Evolutionary conservation across 371 early-diverging fungal species (phyloP).

Genomic region (Mucor mucedo): DNA sequence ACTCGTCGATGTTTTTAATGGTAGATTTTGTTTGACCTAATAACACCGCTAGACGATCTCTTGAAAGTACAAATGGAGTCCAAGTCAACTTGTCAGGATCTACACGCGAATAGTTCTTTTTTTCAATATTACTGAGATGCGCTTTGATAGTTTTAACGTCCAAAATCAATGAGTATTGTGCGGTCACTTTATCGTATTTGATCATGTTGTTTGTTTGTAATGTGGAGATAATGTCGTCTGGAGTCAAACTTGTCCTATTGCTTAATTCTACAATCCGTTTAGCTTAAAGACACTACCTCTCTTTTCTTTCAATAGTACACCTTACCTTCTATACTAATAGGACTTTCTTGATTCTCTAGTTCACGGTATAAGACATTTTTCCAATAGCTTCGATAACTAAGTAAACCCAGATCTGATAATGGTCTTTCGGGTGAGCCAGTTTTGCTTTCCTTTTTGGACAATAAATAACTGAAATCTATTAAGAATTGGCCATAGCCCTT

Average conservation of each 20-base stretch:
- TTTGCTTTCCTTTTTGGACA: slow-evolving; percentile 87
- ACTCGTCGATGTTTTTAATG: slow-evolving; percentile 30
- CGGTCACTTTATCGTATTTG: slow-evolving; percentile 11
- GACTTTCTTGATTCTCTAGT: slow-evolving; percentile 35
- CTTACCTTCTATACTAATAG: slow-evolving; percentile 54
- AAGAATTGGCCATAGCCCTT: slow-evolving; percentile 98
- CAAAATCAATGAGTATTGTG: slow-evolving; percentile 34
- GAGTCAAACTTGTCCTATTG: slow-evolving; percentile 65
- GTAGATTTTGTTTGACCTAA: slow-evolving; percentile 29
- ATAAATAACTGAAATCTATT: slow-evolving; percentile 97
- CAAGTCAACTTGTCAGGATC: slow-evolving; percentile 63
- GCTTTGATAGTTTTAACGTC: slow-evolving; percentile 42
- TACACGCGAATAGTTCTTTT: slow-evolving; percentile 53
- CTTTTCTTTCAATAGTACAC: not conserved
- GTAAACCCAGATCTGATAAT: slow-evolving; percentile 95
- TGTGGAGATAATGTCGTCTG: slow-evolving; percentile 77
- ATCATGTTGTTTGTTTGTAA: slow-evolving; percentile 65
- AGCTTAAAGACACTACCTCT: not conserved
- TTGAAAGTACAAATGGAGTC: slow-evolving; percentile 66
- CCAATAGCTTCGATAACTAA: slow-evolving; percentile 94
- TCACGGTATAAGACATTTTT: slow-evolving; percentile 46
- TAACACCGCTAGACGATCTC: slow-evolving; percentile 41
- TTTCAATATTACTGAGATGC: slow-evolving; percentile 45
- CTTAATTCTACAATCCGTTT: slow-evolving; percentile 52
- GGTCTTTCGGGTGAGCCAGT: slow-evolving; percentile 98